phyloP scores from a whole-genome alignment of 2,329 filamentous ascomycete species.

The Colletotrichum musicola region DNA sequence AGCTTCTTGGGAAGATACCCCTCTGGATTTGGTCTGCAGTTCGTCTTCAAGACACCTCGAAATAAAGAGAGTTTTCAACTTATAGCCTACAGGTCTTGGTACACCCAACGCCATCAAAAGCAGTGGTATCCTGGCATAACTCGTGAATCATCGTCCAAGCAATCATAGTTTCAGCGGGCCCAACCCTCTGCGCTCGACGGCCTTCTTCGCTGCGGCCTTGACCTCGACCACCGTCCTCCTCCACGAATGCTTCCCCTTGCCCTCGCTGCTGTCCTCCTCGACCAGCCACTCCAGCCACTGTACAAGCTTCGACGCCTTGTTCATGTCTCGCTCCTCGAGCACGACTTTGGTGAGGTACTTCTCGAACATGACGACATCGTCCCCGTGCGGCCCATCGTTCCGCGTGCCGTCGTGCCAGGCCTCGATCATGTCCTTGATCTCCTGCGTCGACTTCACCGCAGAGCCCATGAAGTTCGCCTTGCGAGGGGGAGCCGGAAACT shows the following conservation, averaged over 20 bases:
- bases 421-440: slow-evolving; percentile 80
- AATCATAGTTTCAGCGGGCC: slow-evolving; percentile 62
- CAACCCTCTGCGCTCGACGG: slow-evolving; percentile 68
- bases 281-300: slow-evolving; percentile 75
- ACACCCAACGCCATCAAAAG: not conserved
- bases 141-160: slow-evolving; percentile 15
- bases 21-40: not conserved
- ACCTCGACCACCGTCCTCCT: slow-evolving; percentile 55
- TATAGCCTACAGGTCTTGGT: not conserved
- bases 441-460: slow-evolving; percentile 57
- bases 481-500: slow-evolving; percentile 60
- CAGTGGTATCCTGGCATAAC: slow-evolving; percentile 27
- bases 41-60: not conserved
- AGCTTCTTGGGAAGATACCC: slow-evolving; percentile 12
- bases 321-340: slow-evolving; percentile 80
- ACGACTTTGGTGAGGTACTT: slow-evolving; percentile 81
- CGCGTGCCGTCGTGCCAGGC: slow-evolving; percentile 82
- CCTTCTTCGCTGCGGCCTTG: slow-evolving; percentile 65
- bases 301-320: slow-evolving; percentile 77
- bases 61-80: not conserved
- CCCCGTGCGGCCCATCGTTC: slow-evolving; percentile 80
- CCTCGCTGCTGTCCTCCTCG: slow-evolving; percentile 57
- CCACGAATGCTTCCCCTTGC: slow-evolving; percentile 61
- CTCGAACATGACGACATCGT: slow-evolving; percentile 81
- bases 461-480: slow-evolving; percentile 61